Percentiles rank a stretch among this genome's conserved stretches.
Evolutionary conservation across 495 filamentous ascomycete genomes (phyloP).

Genomic region (Neurospora terricola): DNA sequence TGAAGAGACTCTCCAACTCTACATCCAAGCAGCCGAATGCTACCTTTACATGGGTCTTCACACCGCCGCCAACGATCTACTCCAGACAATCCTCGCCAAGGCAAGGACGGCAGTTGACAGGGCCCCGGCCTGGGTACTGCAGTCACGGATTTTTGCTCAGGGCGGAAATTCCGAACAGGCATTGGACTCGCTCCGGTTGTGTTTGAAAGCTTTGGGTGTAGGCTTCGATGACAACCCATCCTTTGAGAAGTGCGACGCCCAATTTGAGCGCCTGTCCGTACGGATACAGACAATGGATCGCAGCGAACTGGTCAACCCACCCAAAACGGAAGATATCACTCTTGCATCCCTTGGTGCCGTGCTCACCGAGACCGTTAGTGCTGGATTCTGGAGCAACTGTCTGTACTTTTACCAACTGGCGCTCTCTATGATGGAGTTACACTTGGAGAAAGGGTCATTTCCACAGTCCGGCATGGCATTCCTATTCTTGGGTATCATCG

Average conservation of each 20-base stretch:
- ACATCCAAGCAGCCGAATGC: conserved; percentile 70
- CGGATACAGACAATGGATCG: conserved; percentile 51
- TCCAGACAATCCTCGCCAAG: conserved; percentile 53
- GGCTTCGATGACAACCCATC: conserved; percentile 53
- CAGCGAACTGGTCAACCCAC: conserved; percentile 41
- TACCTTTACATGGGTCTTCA: conserved; percentile 64
- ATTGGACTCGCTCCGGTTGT: conserved; percentile 56
- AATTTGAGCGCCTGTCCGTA: conserved; percentile 51
- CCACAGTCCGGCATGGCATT: conserved; percentile 69
- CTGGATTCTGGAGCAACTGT: conserved; percentile 75
- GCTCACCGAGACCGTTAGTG: conserved; percentile 63
- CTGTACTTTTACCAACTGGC: conserved; percentile 68
- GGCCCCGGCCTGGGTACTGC: conserved; percentile 66
- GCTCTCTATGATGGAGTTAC: conserved; percentile 59
- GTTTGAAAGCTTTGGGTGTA: conserved; percentile 56
- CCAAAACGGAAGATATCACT: conserved; percentile 40
- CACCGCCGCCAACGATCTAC: conserved; percentile 50
- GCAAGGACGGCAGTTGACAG: conserved; percentile 63
- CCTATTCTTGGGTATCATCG: conserved; percentile 63
- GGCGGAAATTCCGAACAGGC: conserved; percentile 58
- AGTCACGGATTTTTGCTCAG: conserved; percentile 66
- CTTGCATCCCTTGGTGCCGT: conserved; percentile 62
- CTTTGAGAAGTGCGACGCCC: conserved; percentile 63
- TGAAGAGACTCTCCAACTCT: conserved; percentile 69
- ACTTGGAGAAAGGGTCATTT: conserved; percentile 55